Conservation (phyloP, 305 asterid genomes). For the Fraxinus sp. region DNA sequence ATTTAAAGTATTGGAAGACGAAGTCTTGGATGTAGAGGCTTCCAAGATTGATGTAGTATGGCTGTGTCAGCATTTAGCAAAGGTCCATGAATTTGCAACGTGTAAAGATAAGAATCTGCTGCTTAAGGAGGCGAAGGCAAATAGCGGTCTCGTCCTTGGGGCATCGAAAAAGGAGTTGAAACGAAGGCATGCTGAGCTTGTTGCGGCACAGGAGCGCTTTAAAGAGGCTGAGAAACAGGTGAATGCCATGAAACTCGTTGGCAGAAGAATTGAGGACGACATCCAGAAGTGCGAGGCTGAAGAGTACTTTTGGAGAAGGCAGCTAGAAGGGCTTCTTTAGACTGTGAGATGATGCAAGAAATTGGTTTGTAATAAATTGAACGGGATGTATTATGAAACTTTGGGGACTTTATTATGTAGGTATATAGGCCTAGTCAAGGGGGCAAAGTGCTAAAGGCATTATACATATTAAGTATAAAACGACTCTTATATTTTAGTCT, state of each 20-base stretch:
- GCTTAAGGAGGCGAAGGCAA: conserved; percentile 27
- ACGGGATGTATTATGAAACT: neutral
- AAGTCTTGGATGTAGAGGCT: conserved; percentile 36
- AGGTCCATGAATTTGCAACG: conserved; percentile 26
- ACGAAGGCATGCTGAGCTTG: conserved; percentile 33
- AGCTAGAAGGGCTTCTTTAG: conserved; percentile 35
- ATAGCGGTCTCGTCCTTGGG: conserved; percentile 9
- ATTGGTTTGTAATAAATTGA: neutral
- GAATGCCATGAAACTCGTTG: conserved; percentile 30
- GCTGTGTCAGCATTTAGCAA: conserved; percentile 34
- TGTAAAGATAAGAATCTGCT: conserved; percentile 15
- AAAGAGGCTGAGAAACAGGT: conserved; percentile 35
- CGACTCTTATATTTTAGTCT: neutral
- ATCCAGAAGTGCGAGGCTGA: conserved; percentile 32
- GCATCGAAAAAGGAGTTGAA: conserved; percentile 34
- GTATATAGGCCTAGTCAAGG: neutral
- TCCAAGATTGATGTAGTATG: conserved; percentile 40
- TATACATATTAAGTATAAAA: neutral
- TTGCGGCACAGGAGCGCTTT: conserved; percentile 32
- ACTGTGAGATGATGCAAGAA: neutral
- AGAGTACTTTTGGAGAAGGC: conserved; percentile 38
- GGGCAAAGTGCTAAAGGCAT: neutral
- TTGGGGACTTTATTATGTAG: neutral
- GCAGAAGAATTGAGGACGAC: conserved; percentile 29
- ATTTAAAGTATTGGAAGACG: conserved; percentile 35